A percentile compares a stretch with the other conserved stretches of the same genome.
Conservation (phyloP, 805 yeast species). For the Saccharomycopsis oosterbeekiorum region DNA sequence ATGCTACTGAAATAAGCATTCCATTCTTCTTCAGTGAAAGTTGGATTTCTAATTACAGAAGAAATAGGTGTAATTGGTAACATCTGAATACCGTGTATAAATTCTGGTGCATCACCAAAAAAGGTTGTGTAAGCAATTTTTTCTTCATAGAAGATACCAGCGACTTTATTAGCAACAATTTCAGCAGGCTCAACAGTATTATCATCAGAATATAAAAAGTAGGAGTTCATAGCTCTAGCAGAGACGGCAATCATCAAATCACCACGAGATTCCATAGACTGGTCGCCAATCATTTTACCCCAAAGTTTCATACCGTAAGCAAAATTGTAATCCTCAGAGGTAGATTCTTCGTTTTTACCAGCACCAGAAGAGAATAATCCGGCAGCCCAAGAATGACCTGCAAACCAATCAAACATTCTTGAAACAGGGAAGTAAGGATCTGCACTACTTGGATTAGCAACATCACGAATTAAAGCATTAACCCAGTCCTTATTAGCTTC, state of each 20-base stretch:
- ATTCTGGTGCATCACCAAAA: conserved; percentile 52
- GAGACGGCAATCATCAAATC: conserved; percentile 50
- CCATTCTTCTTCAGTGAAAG: conserved; percentile 54
- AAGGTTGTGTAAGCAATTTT: conserved; percentile 65
- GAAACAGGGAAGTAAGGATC: conserved; percentile 55
- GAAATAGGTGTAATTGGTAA: conserved; percentile 59
- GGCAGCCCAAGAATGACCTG: conserved; percentile 70
- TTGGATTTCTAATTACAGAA: conserved; percentile 41
- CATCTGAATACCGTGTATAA: conserved; percentile 75
- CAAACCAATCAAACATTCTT: conserved; percentile 60
- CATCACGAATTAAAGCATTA: conserved; percentile 54
- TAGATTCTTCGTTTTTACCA: conserved; percentile 64
- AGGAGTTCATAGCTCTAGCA: conserved; percentile 43
- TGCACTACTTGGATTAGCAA: conserved; percentile 47
- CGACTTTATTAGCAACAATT: conserved; percentile 47
- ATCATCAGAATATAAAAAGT: conserved; percentile 40
- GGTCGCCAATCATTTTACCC: conserved; percentile 50
- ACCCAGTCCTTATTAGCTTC: conserved; percentile 45
- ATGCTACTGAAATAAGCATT: conserved; percentile 33
- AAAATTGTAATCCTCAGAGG: conserved; percentile 63
- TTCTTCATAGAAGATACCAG: conserved; percentile 65
- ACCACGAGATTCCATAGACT: conserved; percentile 42
- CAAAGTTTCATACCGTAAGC: conserved; percentile 62
- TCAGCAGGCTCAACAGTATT: conserved; percentile 42
- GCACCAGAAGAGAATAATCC: conserved; percentile 55